phyloP scores from a whole-genome alignment of 2,329 filamentous ascomycete genomes.

The Cryphonectria parasitica region DNA sequence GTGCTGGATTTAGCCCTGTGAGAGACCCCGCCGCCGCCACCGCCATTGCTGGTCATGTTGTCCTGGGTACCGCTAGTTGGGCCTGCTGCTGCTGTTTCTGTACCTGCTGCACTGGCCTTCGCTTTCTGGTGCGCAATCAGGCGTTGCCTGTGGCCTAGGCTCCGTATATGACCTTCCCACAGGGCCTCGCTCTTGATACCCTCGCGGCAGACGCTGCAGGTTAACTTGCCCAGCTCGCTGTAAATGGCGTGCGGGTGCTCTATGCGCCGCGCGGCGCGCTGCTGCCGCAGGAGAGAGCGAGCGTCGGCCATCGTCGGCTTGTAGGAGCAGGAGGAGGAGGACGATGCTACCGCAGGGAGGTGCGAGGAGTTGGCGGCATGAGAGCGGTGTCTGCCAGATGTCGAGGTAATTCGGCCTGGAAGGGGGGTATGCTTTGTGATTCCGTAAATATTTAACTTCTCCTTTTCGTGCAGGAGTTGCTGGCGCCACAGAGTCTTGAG shows the following conservation, averaged over 20 bases:
- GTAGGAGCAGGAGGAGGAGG: neutral
- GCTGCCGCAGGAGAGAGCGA: conserved; percentile 76
- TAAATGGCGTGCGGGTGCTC: conserved; percentile 71
- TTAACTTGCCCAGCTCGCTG: conserved; percentile 67
- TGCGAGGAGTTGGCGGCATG: neutral
- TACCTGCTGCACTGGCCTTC: conserved; percentile 21
- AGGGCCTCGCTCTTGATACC: conserved; percentile 67
- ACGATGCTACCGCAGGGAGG: neutral
- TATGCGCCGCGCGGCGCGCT: conserved; percentile 74
- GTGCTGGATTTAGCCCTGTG: conserved; percentile 26
- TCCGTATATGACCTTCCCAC: conserved; percentile 67
- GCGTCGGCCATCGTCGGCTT: conserved; percentile 71
- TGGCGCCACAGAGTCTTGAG: neutral
- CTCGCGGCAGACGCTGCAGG: conserved; percentile 69
- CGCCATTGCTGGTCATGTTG: neutral
- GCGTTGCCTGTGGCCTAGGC: conserved; percentile 50
- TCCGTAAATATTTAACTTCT: neutral
- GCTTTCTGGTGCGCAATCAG: conserved; percentile 34
- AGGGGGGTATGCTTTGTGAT: neutral
- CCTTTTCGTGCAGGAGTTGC: neutral
- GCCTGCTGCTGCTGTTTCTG: conserved; percentile 33
- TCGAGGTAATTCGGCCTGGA: neutral
- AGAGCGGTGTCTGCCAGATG: neutral
- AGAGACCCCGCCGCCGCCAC: conserved; percentile 2
- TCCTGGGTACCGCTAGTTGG: conserved; percentile 18